Conservation (phyloP, 805 yeast species). For the Kluyveromyces dobzhanskii region DNA sequence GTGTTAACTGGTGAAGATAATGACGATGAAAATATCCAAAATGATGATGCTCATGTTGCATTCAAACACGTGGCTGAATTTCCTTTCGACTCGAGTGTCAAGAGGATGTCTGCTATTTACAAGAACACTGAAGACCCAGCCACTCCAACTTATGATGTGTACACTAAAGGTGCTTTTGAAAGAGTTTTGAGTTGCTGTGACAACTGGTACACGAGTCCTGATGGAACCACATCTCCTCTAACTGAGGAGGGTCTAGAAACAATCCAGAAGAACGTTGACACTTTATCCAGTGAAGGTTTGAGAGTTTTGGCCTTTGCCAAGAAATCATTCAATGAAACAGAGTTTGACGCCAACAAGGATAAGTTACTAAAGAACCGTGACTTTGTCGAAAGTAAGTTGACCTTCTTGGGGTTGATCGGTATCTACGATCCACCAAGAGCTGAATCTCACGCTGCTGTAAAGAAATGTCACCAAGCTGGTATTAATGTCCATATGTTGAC, state of each 20-base stretch:
- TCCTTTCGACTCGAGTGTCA: conserved; percentile 79
- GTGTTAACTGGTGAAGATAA: conserved; percentile 32
- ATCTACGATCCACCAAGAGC: conserved; percentile 98
- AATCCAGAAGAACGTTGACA: conserved; percentile 49
- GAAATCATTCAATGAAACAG: conserved; percentile 25
- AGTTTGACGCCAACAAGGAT: conserved; percentile 22
- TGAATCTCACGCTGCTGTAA: conserved; percentile 67
- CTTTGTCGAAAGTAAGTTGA: conserved; percentile 49
- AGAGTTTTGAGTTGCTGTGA: conserved; percentile 55
- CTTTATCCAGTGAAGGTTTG: conserved; percentile 73
- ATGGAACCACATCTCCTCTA: conserved; percentile 47
- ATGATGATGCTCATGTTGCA: conserved; percentile 9
- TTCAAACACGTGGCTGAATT: conserved; percentile 56
- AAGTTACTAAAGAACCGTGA: conserved; percentile 21
- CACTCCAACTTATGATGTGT: conserved; percentile 45
- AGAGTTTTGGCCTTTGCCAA: conserved; percentile 77
- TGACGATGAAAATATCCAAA: conserved; percentile 17
- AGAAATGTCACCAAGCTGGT: conserved; percentile 78
- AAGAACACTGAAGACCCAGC: conserved; percentile 40
- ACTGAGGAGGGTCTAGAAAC: conserved; percentile 39
- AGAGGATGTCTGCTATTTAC: conserved; percentile 75
- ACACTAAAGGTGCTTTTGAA: conserved; percentile 88
- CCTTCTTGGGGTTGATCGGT: conserved; percentile 80
- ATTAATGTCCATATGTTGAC: conserved; percentile 98
- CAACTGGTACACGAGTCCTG: conserved; percentile 42